Conservation (phyloP, 306 rosid genomes). For the apple (Malus domestica) region DNA sequence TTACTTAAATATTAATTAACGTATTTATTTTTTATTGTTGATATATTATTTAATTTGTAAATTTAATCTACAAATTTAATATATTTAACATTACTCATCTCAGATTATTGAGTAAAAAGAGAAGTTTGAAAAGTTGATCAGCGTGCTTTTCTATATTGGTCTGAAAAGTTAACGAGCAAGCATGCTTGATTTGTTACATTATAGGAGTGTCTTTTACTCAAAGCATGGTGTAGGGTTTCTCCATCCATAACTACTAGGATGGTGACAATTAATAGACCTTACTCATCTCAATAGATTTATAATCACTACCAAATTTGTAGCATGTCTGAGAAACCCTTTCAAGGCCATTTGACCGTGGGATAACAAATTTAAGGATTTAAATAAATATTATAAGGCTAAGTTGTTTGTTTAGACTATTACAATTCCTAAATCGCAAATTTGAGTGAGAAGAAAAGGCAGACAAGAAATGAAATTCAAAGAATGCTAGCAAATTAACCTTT, state of each 20-base stretch:
- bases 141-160: background rate
- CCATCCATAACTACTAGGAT: background rate
- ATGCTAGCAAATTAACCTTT: background rate
- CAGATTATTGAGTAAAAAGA: background rate
- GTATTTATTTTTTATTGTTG: rapidly evolving
- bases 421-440: background rate
- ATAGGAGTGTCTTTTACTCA: background rate
- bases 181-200: background rate
- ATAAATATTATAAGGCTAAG: background rate
- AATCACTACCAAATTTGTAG: background rate
- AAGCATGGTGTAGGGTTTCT: background rate
- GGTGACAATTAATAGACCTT: background rate
- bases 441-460: background rate
- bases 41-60: too few relatives aligned
- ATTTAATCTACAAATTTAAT: too few relatives aligned
- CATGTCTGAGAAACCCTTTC: background rate
- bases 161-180: background rate
- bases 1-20: too few relatives aligned
- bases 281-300: background rate
- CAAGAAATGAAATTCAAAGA: background rate
- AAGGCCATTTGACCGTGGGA: background rate
- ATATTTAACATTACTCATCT: background rate
- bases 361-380: background rate
- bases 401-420: too few relatives aligned
- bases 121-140: background rate